These are phyloP conservation scores for Austroboletus niveus DNA, from an alignment of 1,284 basidiomycete species.

Conservation along the genomic window DNA sequence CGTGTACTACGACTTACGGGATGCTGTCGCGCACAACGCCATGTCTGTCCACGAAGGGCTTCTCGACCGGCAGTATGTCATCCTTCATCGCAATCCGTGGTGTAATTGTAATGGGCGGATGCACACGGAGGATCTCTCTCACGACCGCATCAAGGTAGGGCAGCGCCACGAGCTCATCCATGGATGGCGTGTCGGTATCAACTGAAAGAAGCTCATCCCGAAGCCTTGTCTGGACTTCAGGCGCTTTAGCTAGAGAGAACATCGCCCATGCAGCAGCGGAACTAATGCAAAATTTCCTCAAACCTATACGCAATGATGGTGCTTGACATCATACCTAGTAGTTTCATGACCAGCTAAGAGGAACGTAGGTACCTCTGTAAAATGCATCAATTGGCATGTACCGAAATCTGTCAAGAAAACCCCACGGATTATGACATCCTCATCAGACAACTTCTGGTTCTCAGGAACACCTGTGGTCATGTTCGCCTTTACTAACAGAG, in stretches of 20 bases:
- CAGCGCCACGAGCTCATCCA: conserved; percentile 59
- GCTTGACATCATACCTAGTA: conserved; percentile 44
- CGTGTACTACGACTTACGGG: conserved; percentile 6
- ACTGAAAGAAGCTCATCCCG: conserved; percentile 61
- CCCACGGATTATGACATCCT: conserved; percentile 72
- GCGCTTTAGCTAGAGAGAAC: conserved; percentile 56
- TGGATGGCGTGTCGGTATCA: conserved; percentile 48
- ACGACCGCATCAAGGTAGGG: conserved; percentile 64
- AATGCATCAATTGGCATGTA: background rate
- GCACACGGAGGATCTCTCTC: conserved; percentile 65
- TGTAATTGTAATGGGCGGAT: conserved; percentile 57
- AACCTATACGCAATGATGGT: background rate
- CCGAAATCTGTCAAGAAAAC: conserved; percentile 12
- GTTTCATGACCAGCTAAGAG: conserved; percentile 78
- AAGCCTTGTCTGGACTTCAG: conserved; percentile 60
- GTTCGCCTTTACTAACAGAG: conserved; percentile 61
- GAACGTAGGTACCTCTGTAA: conserved; percentile 36
- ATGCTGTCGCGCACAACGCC: conserved; percentile 36
- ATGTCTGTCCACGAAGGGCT: conserved; percentile 42
- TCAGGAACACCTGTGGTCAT: conserved; percentile 56
- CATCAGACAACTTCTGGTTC: conserved; percentile 65
- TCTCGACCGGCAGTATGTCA: conserved; percentile 56
- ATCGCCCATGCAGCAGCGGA: conserved; percentile 61
- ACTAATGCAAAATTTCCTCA: conserved; percentile 22
- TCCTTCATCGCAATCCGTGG: conserved; percentile 52